A percentile compares a stretch with the other conserved stretches of the same genome.
These are phyloP conservation scores for Sutorius australiensis DNA, from an alignment of 768 basidiomycete genomes.

Conservation along the genomic window DNA sequence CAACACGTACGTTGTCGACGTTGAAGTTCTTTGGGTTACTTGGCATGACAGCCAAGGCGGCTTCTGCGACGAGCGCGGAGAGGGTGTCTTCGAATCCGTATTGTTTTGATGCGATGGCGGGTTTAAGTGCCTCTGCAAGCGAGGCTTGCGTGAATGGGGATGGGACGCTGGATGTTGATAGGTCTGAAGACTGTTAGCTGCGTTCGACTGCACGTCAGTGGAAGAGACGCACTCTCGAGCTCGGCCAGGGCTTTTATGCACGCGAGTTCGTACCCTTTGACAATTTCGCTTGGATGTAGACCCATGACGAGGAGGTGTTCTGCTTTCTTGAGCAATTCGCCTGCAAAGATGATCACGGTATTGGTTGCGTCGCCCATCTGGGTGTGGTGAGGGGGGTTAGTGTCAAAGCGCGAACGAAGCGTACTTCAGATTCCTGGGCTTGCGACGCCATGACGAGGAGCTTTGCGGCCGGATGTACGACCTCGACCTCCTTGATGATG, in stretches of 20 bases:
- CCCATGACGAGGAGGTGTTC: slow-evolving; percentile 95
- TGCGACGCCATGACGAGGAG: slow-evolving; percentile 99
- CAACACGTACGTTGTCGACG: slow-evolving; percentile 96
- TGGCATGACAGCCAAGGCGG: slow-evolving; percentile 90
- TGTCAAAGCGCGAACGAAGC: slow-evolving; percentile 20
- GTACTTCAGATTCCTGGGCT: slow-evolving; percentile 90
- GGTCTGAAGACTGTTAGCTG: slow-evolving; percentile 35
- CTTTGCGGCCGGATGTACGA: slow-evolving; percentile 98
- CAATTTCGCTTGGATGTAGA: slow-evolving; percentile 93
- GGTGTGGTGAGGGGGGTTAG: slow-evolving; percentile 1
- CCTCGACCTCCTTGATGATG: slow-evolving; percentile 96
- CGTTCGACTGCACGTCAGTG: slow-evolving; percentile 6
- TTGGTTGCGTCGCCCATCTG: slow-evolving; percentile 99
- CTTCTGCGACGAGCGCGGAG: slow-evolving; percentile 84
- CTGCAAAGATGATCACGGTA: slow-evolving; percentile 89
- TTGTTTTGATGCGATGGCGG: slow-evolving; percentile 95
- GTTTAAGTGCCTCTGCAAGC: slow-evolving; percentile 75
- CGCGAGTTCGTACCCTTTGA: slow-evolving; percentile 93
- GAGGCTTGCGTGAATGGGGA: slow-evolving; percentile 66
- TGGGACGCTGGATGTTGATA: slow-evolving; percentile 67
- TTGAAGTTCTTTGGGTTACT: slow-evolving; percentile 88
- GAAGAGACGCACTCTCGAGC: slow-evolving; percentile 77
- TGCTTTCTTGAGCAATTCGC: slow-evolving; percentile 90
- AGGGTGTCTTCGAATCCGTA: slow-evolving; percentile 89
- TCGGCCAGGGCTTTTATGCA: slow-evolving; percentile 78